Evolutionary conservation across 768 basidiomycete genomes (phyloP), one percentile per base, ranked within the genome.

Genomic region (Pleurotus salmoneostramineus): DNA sequence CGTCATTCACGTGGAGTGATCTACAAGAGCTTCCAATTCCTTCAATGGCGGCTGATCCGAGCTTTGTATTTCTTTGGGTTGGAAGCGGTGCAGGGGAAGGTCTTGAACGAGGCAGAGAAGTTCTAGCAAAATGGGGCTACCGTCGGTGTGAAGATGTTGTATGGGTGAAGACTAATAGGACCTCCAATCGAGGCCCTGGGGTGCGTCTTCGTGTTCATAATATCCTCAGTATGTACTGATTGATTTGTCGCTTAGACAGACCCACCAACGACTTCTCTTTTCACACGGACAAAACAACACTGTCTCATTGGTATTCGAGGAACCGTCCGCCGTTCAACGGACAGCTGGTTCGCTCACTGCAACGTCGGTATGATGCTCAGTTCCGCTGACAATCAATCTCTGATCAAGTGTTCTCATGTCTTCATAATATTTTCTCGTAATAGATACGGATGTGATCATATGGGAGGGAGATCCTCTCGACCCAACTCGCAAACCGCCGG

Each of bases 261-360:
- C 68, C 85, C 88, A 1, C 90, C 93, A 7, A 95, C 91, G 6
- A 89, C 88, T 2, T 89, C 93, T 2, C 75, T 98, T 31, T 77
- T 96, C 33, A 93, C 90, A 17, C 83, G 95, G 31, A 94, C 93
- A 37, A 94, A 98, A 69, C 93, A 98, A 63, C 96, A 98, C 66
- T 98, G 95, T 70, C 73, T 98, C 50, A 97, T 98, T 80, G 96
- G 96, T 40, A 98, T 99, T 62, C 84, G 93, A 49, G 97, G 97
- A 11, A 98, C 97, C 1, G 96, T 99, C 10, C 84, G 96, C 21
- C 82, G 97, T 33, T 93, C 92, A 15, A 95, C 91, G 1, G 97
- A 99, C 69, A 89, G 87, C 59, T 92, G 93, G 88, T 95, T 98
- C 71, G 96, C 97, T 0, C 96, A 99, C 71, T 98, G 95, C 68